Evolutionary conservation across 306 rosid species (phyloP).

Genomic region (Fragaria iinumae): DNA sequence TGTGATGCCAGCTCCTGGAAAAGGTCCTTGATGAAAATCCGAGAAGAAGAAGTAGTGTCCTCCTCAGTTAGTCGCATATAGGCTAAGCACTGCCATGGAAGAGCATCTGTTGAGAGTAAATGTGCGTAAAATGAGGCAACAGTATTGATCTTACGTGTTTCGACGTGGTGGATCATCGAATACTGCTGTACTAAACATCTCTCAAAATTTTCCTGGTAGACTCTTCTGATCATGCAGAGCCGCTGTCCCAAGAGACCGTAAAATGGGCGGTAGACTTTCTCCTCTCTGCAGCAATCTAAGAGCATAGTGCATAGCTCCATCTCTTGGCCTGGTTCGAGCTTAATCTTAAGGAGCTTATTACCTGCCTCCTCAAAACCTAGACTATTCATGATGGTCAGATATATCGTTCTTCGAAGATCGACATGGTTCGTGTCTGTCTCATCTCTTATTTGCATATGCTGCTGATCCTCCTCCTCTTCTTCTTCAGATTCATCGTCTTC

Average conservation of each 20-base stretch:
- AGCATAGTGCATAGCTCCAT: slow-evolving; percentile 82
- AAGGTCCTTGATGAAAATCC: slow-evolving; percentile 63
- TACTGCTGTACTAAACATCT: slow-evolving; percentile 81
- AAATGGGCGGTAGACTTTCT: slow-evolving; percentile 65
- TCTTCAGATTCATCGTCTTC: slow-evolving; percentile 46
- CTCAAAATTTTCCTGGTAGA: slow-evolving; percentile 72
- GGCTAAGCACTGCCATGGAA: slow-evolving; percentile 71
- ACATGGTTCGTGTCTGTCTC: slow-evolving; percentile 71
- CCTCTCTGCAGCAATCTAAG: slow-evolving; percentile 86
- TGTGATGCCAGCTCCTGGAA: slow-evolving; percentile 67
- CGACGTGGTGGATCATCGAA: slow-evolving; percentile 69
- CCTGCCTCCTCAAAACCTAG: slow-evolving; percentile 91
- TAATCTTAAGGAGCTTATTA: slow-evolving; percentile 77
- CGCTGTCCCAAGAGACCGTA: slow-evolving; percentile 80
- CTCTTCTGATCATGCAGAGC: slow-evolving; percentile 71
- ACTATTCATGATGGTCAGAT: slow-evolving; percentile 75
- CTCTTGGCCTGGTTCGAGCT: slow-evolving; percentile 92
- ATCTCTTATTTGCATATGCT: slow-evolving; percentile 54
- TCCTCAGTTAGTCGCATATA: slow-evolving; percentile 66
- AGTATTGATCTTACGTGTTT: slow-evolving; percentile 60
- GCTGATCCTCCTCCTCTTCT: slow-evolving; percentile 37
- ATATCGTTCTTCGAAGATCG: slow-evolving; percentile 67
- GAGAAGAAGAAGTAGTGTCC: slow-evolving; percentile 69
- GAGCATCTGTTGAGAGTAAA: slow-evolving; percentile 63
- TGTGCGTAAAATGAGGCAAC: slow-evolving; percentile 71